Percentiles rank a stretch among this genome's conserved stretches.
Evolutionary conservation across 225 moss, liverwort and hornwort genomes (phyloP).

Genomic region (Straminergon stramineum): DNA sequence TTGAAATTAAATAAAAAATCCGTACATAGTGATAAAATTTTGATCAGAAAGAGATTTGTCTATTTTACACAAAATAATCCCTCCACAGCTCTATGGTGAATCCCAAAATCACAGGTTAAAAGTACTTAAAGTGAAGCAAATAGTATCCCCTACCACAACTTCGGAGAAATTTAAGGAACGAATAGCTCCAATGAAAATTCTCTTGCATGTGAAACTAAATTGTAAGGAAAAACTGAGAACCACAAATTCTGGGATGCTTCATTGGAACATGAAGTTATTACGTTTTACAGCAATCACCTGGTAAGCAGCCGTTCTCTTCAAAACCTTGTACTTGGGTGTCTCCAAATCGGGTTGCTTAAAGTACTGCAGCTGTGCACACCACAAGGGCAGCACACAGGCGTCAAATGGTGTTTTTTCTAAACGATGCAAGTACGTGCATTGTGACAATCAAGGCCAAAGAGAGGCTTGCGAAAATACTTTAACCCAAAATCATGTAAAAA

Average conservation of each 20-base stretch:
- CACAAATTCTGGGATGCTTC: not conserved
- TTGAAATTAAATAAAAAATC: not conserved
- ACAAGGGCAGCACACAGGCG: not conserved
- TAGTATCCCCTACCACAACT: not conserved
- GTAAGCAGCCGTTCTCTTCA: constrained; percentile 70
- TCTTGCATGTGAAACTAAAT: not conserved
- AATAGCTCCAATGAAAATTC: not conserved
- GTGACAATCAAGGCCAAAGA: not conserved
- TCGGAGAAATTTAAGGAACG: not conserved
- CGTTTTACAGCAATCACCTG: constrained; percentile 33
- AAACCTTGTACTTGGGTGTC: constrained; percentile 67
- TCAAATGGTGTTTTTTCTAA: not conserved
- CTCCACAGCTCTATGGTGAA: not conserved
- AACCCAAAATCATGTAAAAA: not conserved
- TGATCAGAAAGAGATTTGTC: not conserved
- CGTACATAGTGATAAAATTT: not conserved
- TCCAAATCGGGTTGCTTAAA: constrained; percentile 88
- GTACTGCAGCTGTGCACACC: constrained; percentile 53
- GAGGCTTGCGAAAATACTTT: not conserved
- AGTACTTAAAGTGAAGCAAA: not conserved
- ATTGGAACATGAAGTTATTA: not conserved
- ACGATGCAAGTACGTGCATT: not conserved
- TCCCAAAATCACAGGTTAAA: not conserved
- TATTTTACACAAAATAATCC: not conserved
- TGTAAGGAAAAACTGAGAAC: not conserved